These are phyloP conservation scores for Globisporangium recalcitrans DNA, from an alignment of 352 stramenopile genomes.

Conservation along the genomic window DNA sequence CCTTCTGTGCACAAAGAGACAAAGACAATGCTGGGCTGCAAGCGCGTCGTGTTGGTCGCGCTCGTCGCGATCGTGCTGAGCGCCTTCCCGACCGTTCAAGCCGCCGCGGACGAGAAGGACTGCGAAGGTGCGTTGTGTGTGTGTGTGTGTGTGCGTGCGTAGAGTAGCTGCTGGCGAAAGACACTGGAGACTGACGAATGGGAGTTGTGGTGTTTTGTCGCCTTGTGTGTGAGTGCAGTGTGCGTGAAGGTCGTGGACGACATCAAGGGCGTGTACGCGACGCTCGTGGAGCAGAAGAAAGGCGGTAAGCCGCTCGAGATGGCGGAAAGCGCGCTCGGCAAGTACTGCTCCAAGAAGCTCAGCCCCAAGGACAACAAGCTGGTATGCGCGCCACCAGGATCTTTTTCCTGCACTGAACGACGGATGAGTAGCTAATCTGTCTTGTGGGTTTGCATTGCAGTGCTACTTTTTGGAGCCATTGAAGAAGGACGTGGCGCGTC, in stretches of 20 bases:
- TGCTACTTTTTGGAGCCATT: conserved; percentile 94
- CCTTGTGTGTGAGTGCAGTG: conserved; percentile 38
- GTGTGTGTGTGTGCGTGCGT: background rate
- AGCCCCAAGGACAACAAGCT: conserved; percentile 90
- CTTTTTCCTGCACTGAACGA: background rate
- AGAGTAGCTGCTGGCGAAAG: background rate
- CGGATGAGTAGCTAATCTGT: background rate
- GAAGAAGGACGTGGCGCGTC: conserved; percentile 91
- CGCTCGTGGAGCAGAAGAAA: conserved; percentile 62
- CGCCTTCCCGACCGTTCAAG: conserved; percentile 24
- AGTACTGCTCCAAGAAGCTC: conserved; percentile 83
- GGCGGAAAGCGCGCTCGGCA: conserved; percentile 78
- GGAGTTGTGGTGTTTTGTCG: background rate
- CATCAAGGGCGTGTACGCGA: conserved; percentile 66
- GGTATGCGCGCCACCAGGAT: conserved; percentile 28
- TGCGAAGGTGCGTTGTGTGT: conserved; percentile 78
- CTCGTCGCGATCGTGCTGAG: conserved; percentile 56
- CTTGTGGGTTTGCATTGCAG: conserved; percentile 22
- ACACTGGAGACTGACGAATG: background rate
- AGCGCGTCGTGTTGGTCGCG: conserved; percentile 58
- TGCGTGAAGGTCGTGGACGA: conserved; percentile 90
- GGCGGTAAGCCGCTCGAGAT: conserved; percentile 77
- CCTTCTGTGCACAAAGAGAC: background rate
- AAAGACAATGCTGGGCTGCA: conserved; percentile 44
- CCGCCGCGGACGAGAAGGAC: conserved; percentile 70